Evolutionary conservation across 1,139 yeast species (phyloP).

Genomic region (Protomyces gravidus): DNA sequence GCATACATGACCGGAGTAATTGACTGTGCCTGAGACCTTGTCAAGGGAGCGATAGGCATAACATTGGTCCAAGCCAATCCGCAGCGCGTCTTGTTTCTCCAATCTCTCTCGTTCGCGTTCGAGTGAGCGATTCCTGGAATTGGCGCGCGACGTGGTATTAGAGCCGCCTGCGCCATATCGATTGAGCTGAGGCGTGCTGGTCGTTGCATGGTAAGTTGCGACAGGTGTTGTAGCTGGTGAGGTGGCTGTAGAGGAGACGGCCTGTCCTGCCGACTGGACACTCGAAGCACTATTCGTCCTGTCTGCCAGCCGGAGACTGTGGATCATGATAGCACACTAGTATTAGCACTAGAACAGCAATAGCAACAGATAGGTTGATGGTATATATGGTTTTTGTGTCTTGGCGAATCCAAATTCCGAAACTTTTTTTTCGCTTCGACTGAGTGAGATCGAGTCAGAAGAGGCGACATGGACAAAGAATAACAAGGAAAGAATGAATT

Average conservation of each 20-base stretch:
- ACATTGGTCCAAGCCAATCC: constrained; percentile 14
- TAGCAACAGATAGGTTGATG: too few species aligned
- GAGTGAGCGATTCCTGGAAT: background rate
- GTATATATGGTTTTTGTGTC: too few species aligned
- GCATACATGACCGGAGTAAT: background rate
- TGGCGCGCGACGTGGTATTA: background rate
- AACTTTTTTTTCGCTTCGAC: too few species aligned
- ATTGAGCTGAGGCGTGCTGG: background rate
- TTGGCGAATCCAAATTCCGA: too few species aligned
- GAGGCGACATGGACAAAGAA: too few species aligned
- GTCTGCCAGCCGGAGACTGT: background rate
- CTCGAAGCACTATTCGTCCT: background rate
- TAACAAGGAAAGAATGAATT: too few species aligned
- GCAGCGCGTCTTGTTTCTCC: constrained; percentile 1
- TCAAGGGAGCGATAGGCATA: constrained; percentile 26
- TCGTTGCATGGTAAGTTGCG: background rate
- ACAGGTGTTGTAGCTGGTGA: background rate
- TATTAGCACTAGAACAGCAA: background rate
- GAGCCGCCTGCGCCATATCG: background rate
- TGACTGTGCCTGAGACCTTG: constrained; percentile 14
- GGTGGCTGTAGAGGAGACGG: background rate
- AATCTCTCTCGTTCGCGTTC: background rate
- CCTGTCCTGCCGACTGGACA: background rate
- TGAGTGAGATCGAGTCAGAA: too few species aligned
- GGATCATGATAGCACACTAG: background rate